Conservation (phyloP, 805 yeast species). For the Starmera dryadoides region DNA sequence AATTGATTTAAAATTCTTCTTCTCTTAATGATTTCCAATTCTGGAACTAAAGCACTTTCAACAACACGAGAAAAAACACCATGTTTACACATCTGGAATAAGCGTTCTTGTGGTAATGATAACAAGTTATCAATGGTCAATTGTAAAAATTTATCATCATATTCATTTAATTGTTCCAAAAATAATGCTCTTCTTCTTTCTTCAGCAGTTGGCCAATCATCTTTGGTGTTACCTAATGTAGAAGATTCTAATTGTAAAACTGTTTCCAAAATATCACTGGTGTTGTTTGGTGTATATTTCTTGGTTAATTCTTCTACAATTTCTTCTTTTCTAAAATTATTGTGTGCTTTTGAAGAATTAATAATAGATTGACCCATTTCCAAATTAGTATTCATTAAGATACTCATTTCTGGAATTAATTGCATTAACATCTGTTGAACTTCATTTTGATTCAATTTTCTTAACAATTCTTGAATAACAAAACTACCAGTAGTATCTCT, state of each 20-base stretch:
- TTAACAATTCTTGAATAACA: slow-evolving; percentile 65
- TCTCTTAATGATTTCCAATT: slow-evolving; percentile 45
- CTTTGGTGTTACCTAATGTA: slow-evolving; percentile 74
- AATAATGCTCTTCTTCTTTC: slow-evolving; percentile 77
- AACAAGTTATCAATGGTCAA: slow-evolving; percentile 55
- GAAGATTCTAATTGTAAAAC: slow-evolving; percentile 58
- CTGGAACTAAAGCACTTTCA: slow-evolving; percentile 53
- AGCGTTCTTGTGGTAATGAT: slow-evolving; percentile 49
- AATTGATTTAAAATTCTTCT: slow-evolving; percentile 64
- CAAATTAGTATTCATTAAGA: slow-evolving; percentile 56
- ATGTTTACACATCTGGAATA: slow-evolving; percentile 73
- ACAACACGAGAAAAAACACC: slow-evolving; percentile 89
- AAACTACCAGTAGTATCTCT: slow-evolving; percentile 82
- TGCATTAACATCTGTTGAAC: slow-evolving; percentile 55
- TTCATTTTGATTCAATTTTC: slow-evolving; percentile 55
- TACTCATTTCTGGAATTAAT: slow-evolving; percentile 58
- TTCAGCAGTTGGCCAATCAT: slow-evolving; percentile 89
- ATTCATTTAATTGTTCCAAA: slow-evolving; percentile 63
- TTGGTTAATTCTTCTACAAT: slow-evolving; percentile 43
- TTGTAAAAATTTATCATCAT: slow-evolving; percentile 52
- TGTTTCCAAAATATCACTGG: slow-evolving; percentile 51
- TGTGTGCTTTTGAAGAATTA: slow-evolving; percentile 54
- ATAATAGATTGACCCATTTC: slow-evolving; percentile 63
- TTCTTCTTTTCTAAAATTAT: slow-evolving; percentile 51
- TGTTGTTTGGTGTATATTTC: slow-evolving; percentile 35